Base-by-base conservation (phyloP, 2,329 filamentous ascomycete genomes). In the Fusarium fracticaudum region DNA sequence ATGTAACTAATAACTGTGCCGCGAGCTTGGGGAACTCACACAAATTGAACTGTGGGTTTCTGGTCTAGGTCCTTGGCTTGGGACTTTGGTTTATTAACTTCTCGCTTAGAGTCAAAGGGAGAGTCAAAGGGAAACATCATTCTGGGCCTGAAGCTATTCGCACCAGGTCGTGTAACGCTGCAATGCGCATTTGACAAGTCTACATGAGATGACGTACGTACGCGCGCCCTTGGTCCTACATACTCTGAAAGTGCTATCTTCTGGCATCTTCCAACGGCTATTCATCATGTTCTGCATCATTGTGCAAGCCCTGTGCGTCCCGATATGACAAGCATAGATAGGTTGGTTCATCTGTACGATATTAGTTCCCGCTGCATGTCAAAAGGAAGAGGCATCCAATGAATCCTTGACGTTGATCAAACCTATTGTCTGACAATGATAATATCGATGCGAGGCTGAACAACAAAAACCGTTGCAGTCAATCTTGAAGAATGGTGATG, bases 351-450 rank as follows among this genome's bases (percentile, higher is more conserved):
- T 41, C 55, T 75, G 64, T 76, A 47, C 64, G 44, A 65, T 65
- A n/a, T 72, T 77, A 77, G 76, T 48, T 77, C 76, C 76, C 76
- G 76, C 69, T 72, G 72, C 59, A 67, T 43, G 72, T 62, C 47
- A 60, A 61, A 55, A 59, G 50, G 47, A 70, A 77, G 76, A 77
- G 76, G 76, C 76, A 77, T 77, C 76, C 76, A 75, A 74, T 78
- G 59, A 71, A 67, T 72, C 63, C 55, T 60, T 44, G 40, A 71
- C 33, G 66, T 69, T 62, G 63, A 75, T 71, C 60, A 65, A 60
- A 58, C 40, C 48, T 17, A 2, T 51, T 14, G 18, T 24, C 40
- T 33, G 17, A 57, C 44, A 41, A 17, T 33, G 43, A 33, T 26
- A 26, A 55, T 62, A 47, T 33, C 14, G 53, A 67, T 78, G 75